Evolutionary conservation across 306 rosid species (phyloP).

Genomic region (Neltuma alba): DNA sequence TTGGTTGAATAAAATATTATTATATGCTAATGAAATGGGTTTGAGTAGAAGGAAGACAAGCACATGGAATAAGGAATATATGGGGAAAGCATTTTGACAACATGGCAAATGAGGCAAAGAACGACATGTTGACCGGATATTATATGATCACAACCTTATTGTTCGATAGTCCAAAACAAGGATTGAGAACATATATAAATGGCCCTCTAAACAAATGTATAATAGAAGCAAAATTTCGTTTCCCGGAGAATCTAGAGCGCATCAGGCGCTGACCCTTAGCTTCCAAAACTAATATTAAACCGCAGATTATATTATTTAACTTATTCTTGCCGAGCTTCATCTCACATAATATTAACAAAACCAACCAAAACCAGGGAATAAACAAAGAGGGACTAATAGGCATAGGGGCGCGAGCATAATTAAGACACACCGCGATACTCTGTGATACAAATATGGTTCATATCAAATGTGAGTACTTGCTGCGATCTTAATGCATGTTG

Average conservation of each 20-base stretch:
- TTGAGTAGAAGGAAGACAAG: constrained; percentile 19
- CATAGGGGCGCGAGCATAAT: constrained; percentile 49
- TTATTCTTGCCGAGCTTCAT: constrained; percentile 43
- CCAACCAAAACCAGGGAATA: constrained; percentile 4
- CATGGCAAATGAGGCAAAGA: constrained; percentile 63
- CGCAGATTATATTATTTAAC: no score
- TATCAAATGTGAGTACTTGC: constrained; percentile 8
- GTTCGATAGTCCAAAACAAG: constrained; percentile 42
- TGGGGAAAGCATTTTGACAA: constrained; percentile 61
- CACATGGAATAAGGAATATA: constrained; percentile 23
- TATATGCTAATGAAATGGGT: not conserved
- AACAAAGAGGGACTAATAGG: constrained; percentile 32
- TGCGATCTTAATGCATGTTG: constrained; percentile 15
- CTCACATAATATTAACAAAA: constrained; percentile 18
- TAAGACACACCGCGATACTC: constrained; percentile 35
- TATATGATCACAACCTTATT: constrained; percentile 48
- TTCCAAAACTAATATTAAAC: constrained; percentile 59
- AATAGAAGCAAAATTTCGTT: constrained; percentile 44
- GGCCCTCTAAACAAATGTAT: constrained; percentile 10
- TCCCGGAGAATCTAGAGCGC: constrained; percentile 99
- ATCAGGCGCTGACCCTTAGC: constrained; percentile 99
- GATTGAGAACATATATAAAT: constrained; percentile 1
- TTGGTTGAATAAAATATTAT: not conserved
- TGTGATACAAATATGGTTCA: constrained; percentile 19
- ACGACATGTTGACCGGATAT: constrained; percentile 92